These are phyloP conservation scores for Aspergillus hortae DNA, from an alignment of 2,329 filamentous ascomycete genomes.

Conservation along the genomic window DNA sequence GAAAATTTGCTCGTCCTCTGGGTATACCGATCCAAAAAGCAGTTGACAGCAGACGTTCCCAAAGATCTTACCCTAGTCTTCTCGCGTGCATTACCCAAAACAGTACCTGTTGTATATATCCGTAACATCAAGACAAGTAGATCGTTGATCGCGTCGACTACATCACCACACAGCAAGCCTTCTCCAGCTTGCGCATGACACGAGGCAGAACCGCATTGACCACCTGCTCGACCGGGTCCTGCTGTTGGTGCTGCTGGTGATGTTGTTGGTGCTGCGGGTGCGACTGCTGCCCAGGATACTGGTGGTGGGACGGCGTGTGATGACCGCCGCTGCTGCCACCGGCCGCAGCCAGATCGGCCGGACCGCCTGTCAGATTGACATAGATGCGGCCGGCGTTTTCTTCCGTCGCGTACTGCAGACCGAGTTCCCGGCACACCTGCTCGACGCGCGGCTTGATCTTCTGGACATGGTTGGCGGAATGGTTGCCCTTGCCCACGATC, in stretches of 20 bases:
- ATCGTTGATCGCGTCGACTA: constrained; percentile 35
- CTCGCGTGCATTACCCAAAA: constrained; percentile 2
- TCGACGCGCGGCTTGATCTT: constrained; percentile 97
- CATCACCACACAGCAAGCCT: constrained; percentile 73
- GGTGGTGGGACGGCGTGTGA: constrained; percentile 44
- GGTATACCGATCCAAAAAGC: constrained; percentile 17
- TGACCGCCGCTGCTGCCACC: constrained; percentile 31
- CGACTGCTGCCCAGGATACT: constrained; percentile 38
- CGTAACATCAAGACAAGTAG: no score
- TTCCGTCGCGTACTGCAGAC: constrained; percentile 79
- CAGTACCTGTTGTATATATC: constrained; percentile 1
- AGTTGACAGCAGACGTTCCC: not conserved
- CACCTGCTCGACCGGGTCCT: constrained; percentile 58
- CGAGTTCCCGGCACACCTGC: constrained; percentile 76
- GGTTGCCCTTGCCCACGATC: constrained; percentile 94
- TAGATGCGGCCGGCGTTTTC: constrained; percentile 87
- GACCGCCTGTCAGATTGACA: constrained; percentile 75
- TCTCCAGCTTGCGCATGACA: constrained; percentile 62
- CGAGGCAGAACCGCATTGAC: constrained; percentile 59
- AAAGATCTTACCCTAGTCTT: not conserved
- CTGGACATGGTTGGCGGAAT: constrained; percentile 75
- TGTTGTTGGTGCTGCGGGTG: constrained; percentile 38
- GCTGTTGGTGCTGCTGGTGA: constrained; percentile 45
- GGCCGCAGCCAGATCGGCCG: constrained; percentile 47
- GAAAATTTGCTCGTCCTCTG: constrained; percentile 2